Conservation (phyloP, 176 grass and related monocot genomes). For the Otatea glauca region DNA sequence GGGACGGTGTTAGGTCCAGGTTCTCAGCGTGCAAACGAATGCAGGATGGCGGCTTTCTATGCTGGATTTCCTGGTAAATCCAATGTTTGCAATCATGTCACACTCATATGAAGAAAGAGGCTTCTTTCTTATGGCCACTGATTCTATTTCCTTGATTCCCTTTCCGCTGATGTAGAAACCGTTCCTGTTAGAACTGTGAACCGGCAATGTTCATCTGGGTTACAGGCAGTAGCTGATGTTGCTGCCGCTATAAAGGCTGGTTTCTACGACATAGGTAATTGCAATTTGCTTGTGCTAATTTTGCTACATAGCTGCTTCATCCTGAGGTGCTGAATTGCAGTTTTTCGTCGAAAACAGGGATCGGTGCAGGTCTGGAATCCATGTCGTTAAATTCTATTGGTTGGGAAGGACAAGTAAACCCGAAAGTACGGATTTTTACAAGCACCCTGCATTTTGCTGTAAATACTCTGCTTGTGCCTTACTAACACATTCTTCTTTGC, state of each 20-base stretch:
- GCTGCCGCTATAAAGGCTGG: slow-evolving; percentile 90
- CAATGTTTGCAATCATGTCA: background rate
- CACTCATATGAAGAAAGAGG: background rate
- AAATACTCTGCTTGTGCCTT: background rate
- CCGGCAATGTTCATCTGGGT: slow-evolving; percentile 88
- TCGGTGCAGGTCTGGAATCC: slow-evolving; percentile 90
- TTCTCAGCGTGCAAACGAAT: slow-evolving; percentile 85
- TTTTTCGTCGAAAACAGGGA: slow-evolving; percentile 56
- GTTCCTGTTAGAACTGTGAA: slow-evolving; percentile 96
- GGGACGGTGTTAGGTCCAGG: slow-evolving; percentile 82
- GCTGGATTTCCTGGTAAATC: slow-evolving; percentile 89
- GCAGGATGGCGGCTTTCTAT: slow-evolving; percentile 91
- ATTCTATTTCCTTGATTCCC: background rate
- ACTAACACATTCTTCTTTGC: slow-evolving; percentile 41
- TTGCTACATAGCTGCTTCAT: background rate
- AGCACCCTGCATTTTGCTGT: background rate
- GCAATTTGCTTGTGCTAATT: background rate
- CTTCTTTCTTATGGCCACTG: slow-evolving; percentile 4
- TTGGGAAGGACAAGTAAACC: slow-evolving; percentile 95
- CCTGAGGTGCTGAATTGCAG: slow-evolving; percentile 20
- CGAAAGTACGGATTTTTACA: slow-evolving; percentile 57
- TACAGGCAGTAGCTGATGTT: slow-evolving; percentile 94
- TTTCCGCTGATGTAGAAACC: slow-evolving; percentile 57
- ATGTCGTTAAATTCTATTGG: slow-evolving; percentile 69
- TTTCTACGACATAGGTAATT: slow-evolving; percentile 88